These are phyloP conservation scores for Microbotryum lychnidis-dioicae DNA, from an alignment of 1,284 basidiomycete species.

Conservation along the genomic window DNA sequence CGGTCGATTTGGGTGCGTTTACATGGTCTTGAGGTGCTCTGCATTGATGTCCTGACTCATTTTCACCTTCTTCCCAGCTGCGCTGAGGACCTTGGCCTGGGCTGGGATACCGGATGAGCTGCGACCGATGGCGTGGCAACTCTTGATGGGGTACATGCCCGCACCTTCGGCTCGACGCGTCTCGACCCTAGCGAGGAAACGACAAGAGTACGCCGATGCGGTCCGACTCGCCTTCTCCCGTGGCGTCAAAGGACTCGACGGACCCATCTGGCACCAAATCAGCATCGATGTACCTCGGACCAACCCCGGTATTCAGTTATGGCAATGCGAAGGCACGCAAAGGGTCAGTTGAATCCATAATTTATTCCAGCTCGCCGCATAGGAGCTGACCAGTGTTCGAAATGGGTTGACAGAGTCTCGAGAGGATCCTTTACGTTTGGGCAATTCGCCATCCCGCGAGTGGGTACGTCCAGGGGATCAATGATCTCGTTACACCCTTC, in stretches of 20 bases:
- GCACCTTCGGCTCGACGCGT: constrained; percentile 68
- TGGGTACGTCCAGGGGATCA: constrained; percentile 95
- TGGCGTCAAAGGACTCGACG: constrained; percentile 72
- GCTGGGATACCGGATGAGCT: constrained; percentile 82
- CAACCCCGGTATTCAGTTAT: constrained; percentile 77
- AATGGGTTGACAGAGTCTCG: constrained; percentile 56
- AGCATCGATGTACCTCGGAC: constrained; percentile 93
- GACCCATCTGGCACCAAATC: constrained; percentile 95
- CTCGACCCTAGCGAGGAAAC: constrained; percentile 72
- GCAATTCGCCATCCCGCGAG: constrained; percentile 93
- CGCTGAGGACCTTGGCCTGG: constrained; percentile 88
- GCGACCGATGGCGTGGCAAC: constrained; percentile 86
- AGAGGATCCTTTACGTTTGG: constrained; percentile 93
- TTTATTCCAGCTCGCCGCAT: not conserved
- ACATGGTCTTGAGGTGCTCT: too few relatives aligned
- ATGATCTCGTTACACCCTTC: constrained; percentile 90
- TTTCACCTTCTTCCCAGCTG: constrained; percentile 33
- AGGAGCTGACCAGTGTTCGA: constrained; percentile 17
- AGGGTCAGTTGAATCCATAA: constrained; percentile 51
- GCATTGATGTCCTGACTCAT: not conserved
- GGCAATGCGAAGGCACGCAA: constrained; percentile 81
- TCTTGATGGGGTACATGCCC: constrained; percentile 88
- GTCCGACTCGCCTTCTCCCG: constrained; percentile 86
- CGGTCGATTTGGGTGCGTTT: constrained; percentile 60
- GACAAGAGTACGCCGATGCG: constrained; percentile 81